Conservation (phyloP, 352 stramenopile genomes). For the Phytopythium oedochilum region DNA sequence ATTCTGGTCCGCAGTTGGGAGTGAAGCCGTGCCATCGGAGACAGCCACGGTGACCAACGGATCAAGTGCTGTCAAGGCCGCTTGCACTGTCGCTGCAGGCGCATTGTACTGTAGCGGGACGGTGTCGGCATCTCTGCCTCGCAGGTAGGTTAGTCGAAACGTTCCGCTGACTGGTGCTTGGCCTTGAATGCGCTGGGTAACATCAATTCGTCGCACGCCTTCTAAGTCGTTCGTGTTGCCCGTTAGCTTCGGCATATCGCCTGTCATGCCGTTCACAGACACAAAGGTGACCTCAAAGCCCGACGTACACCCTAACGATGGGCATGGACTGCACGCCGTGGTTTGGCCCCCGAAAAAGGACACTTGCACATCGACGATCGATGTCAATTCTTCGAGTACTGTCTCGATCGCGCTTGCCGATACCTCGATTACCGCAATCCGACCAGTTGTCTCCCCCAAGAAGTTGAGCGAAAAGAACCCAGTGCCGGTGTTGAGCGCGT, state of each 20-base stretch:
- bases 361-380: constrained; percentile 85
- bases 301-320: constrained; percentile 37
- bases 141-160: constrained; percentile 87
- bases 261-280: constrained; percentile 64
- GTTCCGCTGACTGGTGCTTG: constrained; percentile 87
- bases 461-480: constrained; percentile 88
- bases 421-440: constrained; percentile 82
- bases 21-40: constrained; percentile 39
- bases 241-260: constrained; percentile 87
- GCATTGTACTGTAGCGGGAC: constrained; percentile 56
- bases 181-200: constrained; percentile 68
- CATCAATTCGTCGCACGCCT: constrained; percentile 86
- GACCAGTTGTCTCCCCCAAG: constrained; percentile 82
- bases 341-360: constrained; percentile 45
- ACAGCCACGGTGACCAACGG: constrained; percentile 73
- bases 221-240: constrained; percentile 85
- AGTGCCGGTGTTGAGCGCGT: constrained; percentile 61
- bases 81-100: constrained; percentile 42
- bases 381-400: constrained; percentile 86
- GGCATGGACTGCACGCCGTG: constrained; percentile 73
- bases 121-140: constrained; percentile 76
- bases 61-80: constrained; percentile 77
- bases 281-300: constrained; percentile 90
- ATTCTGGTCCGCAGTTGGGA: constrained; percentile 28
- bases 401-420: constrained; percentile 69